phyloP scores from a whole-genome alignment of 2,329 filamentous ascomycete species.

The Venturia effusa region DNA sequence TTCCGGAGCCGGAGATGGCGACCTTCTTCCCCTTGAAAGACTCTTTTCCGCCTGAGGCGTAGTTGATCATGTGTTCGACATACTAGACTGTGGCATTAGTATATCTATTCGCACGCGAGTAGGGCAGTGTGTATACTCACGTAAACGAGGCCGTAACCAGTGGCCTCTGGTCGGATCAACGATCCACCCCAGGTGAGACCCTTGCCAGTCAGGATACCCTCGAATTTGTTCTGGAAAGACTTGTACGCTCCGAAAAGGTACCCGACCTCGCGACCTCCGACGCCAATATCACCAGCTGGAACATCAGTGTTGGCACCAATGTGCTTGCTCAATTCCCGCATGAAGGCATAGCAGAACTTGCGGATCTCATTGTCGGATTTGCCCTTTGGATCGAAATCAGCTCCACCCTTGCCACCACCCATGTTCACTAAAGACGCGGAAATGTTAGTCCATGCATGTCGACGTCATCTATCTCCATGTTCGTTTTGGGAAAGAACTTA shows the following conservation, averaged over 20 bases:
- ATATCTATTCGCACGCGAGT: no score
- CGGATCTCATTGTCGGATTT: conserved; percentile 97
- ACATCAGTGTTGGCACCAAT: conserved; percentile 95
- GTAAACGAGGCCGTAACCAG: conserved; percentile 93
- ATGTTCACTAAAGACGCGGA: conserved; percentile 58
- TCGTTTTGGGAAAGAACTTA: conserved; percentile 41
- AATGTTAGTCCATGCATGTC: background rate
- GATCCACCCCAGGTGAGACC: conserved; percentile 82
- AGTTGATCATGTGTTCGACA: conserved; percentile 87
- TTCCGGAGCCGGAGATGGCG: conserved; percentile 91
- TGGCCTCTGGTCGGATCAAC: conserved; percentile 92
- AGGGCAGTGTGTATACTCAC: conserved; percentile 28
- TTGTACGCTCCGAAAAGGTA: conserved; percentile 94
- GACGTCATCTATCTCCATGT: background rate
- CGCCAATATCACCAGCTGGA: conserved; percentile 93
- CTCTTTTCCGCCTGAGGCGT: conserved; percentile 68
- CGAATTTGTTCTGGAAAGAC: conserved; percentile 78
- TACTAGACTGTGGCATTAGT: no score
- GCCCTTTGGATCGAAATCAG: conserved; percentile 98
- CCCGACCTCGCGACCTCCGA: conserved; percentile 82
- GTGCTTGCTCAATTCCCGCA: conserved; percentile 90
- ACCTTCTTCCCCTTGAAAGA: conserved; percentile 85
- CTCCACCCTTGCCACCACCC: conserved; percentile 94
- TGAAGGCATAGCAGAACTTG: conserved; percentile 92
- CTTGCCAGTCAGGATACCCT: conserved; percentile 95